Evolutionary conservation across 805 yeast species (phyloP).

Genomic region (Hanseniaspora clermontiae): DNA sequence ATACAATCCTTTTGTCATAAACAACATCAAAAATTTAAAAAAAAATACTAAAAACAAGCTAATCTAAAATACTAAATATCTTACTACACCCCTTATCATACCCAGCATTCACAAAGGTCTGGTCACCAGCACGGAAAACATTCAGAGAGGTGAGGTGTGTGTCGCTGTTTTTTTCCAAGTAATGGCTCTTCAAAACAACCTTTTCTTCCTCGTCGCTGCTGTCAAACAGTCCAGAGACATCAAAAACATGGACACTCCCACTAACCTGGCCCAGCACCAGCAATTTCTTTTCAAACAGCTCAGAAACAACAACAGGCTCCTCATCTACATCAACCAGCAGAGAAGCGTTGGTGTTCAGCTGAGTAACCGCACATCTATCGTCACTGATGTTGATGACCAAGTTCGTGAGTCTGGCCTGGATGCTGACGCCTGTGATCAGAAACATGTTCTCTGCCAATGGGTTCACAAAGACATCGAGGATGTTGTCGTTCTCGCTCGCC

Average conservation of each 20-base stretch:
- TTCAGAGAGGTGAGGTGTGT: constrained; percentile 6
- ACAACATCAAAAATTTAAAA: no score
- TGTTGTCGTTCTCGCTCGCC: neutral
- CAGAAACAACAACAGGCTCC: neutral
- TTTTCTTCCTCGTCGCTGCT: neutral
- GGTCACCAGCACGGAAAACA: neutral
- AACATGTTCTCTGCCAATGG: neutral
- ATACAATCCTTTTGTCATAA: no score
- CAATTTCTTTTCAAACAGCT: neutral
- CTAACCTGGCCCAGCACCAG: constrained; percentile 3
- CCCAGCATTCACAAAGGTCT: constrained; percentile 1
- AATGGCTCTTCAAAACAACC: neutral
- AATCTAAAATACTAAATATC: neutral
- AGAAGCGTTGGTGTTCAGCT: neutral
- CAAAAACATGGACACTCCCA: constrained; percentile 6
- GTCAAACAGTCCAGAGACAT: neutral
- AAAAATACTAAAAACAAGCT: no score
- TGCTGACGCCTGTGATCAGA: neutral
- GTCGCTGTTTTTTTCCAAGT: neutral
- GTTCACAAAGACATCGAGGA: constrained; percentile 4
- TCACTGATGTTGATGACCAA: neutral
- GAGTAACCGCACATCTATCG: neutral
- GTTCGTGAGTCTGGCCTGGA: constrained; percentile 4
- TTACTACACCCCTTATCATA: constrained; percentile 7
- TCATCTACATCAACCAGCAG: neutral